phyloP scores from a whole-genome alignment of 2,329 filamentous ascomycete species.

The Aspergillus neoniger region DNA sequence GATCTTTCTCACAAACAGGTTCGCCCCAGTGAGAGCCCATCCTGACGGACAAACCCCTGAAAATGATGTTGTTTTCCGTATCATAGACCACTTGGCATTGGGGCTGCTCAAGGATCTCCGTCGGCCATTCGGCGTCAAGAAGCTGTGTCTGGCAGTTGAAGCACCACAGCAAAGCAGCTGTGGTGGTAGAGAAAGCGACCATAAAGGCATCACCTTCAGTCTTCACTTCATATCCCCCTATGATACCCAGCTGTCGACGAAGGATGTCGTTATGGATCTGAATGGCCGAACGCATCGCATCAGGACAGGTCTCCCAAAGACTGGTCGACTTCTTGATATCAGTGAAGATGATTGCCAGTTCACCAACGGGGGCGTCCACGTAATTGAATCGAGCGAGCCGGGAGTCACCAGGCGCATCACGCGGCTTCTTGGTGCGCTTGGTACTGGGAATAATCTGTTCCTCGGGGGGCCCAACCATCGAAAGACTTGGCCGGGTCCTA shows the following conservation, averaged over 20 bases:
- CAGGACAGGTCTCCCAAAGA: constrained; percentile 92
- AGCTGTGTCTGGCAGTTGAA: constrained; percentile 90
- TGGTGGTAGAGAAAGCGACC: constrained; percentile 97
- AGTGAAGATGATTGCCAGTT: constrained; percentile 92
- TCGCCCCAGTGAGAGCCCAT: constrained; percentile 98
- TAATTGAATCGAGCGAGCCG: constrained; percentile 85
- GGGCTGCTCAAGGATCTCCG: constrained; percentile 83
- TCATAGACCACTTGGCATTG: constrained; percentile 82
- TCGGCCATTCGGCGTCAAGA: constrained; percentile 87
- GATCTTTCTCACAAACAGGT: constrained; percentile 92
- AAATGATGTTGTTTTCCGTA: constrained; percentile 83
- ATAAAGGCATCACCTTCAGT: constrained; percentile 99
- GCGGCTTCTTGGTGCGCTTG: constrained; percentile 63
- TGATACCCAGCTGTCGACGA: constrained; percentile 86
- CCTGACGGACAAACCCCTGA: constrained; percentile 88
- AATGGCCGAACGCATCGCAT: constrained; percentile 94
- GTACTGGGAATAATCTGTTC: constrained; percentile 62
- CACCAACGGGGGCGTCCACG: constrained; percentile 86
- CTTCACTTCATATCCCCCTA: constrained; percentile 98
- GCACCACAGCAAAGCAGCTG: constrained; percentile 90
- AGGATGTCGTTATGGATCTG: constrained; percentile 97
- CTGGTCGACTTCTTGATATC: constrained; percentile 99
- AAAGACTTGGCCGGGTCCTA: constrained; percentile 76
- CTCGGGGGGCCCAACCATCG: constrained; percentile 74
- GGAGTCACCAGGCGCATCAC: constrained; percentile 72